phyloP scores from a whole-genome alignment of 345 rosid species.

The Citrus unshiu region DNA sequence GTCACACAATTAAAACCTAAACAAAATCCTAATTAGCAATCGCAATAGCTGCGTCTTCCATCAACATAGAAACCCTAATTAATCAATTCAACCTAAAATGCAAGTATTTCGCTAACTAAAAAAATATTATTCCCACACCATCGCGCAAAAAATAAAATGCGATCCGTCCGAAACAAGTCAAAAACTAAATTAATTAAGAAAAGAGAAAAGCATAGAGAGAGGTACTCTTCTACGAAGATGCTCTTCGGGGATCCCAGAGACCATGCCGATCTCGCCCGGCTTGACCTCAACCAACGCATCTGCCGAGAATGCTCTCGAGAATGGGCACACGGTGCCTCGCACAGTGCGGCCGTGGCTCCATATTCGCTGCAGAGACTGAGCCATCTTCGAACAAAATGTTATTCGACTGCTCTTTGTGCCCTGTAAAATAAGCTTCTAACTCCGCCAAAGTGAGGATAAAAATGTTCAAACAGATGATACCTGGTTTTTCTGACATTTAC shows the following conservation, averaged over 20 bases:
- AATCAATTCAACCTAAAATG: not conserved
- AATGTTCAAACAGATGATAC: not conserved
- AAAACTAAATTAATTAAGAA: not conserved
- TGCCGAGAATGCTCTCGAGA: constrained; percentile 44
- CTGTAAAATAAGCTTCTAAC: not conserved
- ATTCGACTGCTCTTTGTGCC: not conserved
- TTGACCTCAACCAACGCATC: constrained; percentile 73
- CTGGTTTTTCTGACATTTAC: not conserved
- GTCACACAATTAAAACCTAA: not conserved
- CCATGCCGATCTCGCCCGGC: constrained; percentile 81
- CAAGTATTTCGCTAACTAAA: not conserved
- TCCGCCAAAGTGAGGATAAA: not conserved
- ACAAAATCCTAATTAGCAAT: not conserved
- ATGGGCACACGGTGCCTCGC: constrained; percentile 26
- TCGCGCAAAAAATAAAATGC: not conserved
- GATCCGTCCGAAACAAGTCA: not conserved
- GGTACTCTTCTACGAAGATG: constrained; percentile 68
- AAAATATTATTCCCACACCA: not conserved
- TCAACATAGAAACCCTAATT: not conserved
- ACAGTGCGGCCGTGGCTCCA: constrained; percentile 29
- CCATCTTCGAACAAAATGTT: constrained; percentile 36
- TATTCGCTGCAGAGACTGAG: constrained; percentile 49
- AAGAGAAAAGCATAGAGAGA: not conserved
- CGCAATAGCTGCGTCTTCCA: not conserved
- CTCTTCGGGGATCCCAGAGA: constrained; percentile 91